Evolutionary conservation across 1,284 basidiomycete species (phyloP), one percentile per base, ranked within the genome.

Genomic region (Leccinum griseonigrum): DNA sequence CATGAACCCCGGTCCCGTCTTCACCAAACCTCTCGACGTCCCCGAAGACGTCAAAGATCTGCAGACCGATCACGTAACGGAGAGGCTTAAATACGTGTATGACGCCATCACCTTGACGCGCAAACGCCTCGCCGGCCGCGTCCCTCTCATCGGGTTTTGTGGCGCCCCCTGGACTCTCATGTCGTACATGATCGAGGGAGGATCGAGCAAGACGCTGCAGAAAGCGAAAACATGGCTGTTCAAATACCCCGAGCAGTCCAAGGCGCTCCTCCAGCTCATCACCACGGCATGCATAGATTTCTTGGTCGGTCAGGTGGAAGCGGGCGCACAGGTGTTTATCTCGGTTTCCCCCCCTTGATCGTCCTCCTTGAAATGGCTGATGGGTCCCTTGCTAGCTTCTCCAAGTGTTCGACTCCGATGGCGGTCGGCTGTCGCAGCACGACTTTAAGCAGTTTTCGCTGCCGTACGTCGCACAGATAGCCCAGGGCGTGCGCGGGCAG

Each of bases 121-220:
- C 63, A 82, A 84, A 61, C 88, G 82, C 43, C 81, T 98, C 58
- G 82, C 85, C 1, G 95, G 95, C 29, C 85, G 92, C 71, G 95
- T 97, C 9, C 95, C 95, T 16, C 80, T 98, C 63, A 96, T 98
- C 69, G 95, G 95, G 4, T 98, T 98, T 78, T 93, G 88, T 70
- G 95, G 96, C 56, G 94, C 94, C 1, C 96, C 95, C 1, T 98
- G 96, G 96, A 98, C 96, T 18, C 83, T 98, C 59, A 95, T 98
- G 80, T 87, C 90, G 50, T 98, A 98, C 77, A 98, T 98, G 96
- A 85, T 96, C 68, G 95, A 97, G 75, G 96, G 95, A 14, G 95
- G 95, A 6, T 90, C 91, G 14, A 91, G 85, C 75, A 95, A 94
- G 79, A 92, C 91, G 22, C 86, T 93, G 68, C 88, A 93, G 66